Percentiles rank a stretch among this genome's conserved stretches.
These are phyloP conservation scores for Suaeda aralocaspica DNA, from an alignment of 148 eudicot species.

Conservation along the genomic window DNA sequence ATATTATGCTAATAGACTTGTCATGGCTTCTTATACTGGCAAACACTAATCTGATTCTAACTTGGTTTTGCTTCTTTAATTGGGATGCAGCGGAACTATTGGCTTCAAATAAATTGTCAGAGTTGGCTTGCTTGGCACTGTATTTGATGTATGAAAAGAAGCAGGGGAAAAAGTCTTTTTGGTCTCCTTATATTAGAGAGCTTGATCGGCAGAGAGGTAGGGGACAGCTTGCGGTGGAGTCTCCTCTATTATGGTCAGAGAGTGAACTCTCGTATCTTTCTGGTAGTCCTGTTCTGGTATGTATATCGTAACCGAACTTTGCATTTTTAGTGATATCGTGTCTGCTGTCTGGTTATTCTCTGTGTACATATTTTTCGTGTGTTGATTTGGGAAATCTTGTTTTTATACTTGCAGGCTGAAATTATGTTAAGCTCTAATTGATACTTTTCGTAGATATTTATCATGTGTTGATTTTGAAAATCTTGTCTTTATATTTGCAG, in stretches of 20 bases:
- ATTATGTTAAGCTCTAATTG: too few relatives aligned
- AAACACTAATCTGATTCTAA: slow-evolving; percentile 12
- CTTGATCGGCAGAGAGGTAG: slow-evolving; percentile 99
- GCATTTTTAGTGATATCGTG: neutral
- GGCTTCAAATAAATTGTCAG: slow-evolving; percentile 92
- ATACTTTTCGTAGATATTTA: neutral
- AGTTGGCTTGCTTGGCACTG: slow-evolving; percentile 94
- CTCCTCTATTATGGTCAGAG: slow-evolving; percentile 91
- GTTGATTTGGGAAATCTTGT: neutral
- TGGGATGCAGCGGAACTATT: slow-evolving; percentile 82
- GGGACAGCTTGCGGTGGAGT: slow-evolving; percentile 95
- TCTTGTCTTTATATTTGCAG: slow-evolving; percentile 32
- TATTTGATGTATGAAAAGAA: slow-evolving; percentile 99
- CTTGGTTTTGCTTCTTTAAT: slow-evolving; percentile 28
- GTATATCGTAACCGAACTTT: neutral
- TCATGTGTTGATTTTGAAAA: neutral
- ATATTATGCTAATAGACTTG: neutral
- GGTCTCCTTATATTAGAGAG: slow-evolving; percentile 97
- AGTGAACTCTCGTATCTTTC: slow-evolving; percentile 69
- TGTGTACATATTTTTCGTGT: too few relatives aligned
- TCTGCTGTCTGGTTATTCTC: neutral
- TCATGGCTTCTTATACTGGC: neutral
- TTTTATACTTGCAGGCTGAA: too few relatives aligned
- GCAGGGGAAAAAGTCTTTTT: slow-evolving; percentile 88
- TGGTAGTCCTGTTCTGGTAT: slow-evolving; percentile 91